Base-by-base conservation (phyloP, 768 basidiomycete genomes). In the Mrakia blollopis region DNA sequence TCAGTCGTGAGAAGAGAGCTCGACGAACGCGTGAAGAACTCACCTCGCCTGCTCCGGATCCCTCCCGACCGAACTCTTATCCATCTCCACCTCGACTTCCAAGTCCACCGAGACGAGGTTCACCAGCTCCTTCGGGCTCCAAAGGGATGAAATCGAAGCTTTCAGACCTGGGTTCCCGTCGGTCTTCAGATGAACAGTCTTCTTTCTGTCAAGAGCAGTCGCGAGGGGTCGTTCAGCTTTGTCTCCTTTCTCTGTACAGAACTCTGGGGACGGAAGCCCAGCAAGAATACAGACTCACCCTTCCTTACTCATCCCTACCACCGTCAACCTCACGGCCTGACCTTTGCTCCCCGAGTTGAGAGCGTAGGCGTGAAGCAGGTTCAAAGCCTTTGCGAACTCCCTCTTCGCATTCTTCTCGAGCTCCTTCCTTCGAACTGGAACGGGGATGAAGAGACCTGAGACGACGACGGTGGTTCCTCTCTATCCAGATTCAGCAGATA, bases 401-500 rank as follows among this genome's bases (percentile, higher is more conserved):
- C 94, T 89, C 82, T 96, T 98, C 0, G 87, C 86, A 80, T 96
- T 94, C 73, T 92, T 86, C 81, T 93, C 90, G 44, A 98, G 87
- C 80, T 98, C 97, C 82, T 95, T 95, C 9, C 93, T 87, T 7
- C 96, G 88, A 9, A 99, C 97, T 0, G 97, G 93, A 0, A 98
- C 86, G 0, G 91, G 88, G 9, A 86, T 85, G 83, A 98, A 98
- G 0, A 96, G 85, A 39, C 88, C 88, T 0, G 88, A 86, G 3
- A 97, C 83, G 0, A 85, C 85, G 28, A 94, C 87, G 0, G 95
- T 95, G 0, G 96, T 98, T 8, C 97, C 97, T 77, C 90, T 87
- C 93, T 98, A 80, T 52, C 74, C 44, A 50, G 32, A 8, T 28
- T 18, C 44, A 8, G 68, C 50, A 47, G 28, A 28, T 3, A 63